Evolutionary conservation across 1,139 yeast genomes (phyloP).

Genomic region (Taiozyma sp.): DNA sequence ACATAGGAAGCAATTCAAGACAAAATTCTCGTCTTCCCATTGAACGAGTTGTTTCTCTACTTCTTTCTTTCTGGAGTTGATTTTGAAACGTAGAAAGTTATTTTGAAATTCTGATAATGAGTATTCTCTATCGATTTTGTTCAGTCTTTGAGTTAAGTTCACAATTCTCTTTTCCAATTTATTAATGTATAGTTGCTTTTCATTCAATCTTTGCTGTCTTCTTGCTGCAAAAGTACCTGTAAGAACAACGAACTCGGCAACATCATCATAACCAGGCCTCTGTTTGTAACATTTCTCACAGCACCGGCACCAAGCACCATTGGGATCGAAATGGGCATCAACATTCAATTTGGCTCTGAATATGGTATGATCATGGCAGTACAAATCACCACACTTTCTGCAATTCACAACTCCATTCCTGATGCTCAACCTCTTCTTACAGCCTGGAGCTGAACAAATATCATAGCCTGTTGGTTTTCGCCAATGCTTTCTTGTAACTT

Average conservation of each 20-base stretch:
- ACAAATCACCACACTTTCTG: slow-evolving; percentile 68
- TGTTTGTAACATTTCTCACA: slow-evolving; percentile 57
- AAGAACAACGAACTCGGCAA: slow-evolving; percentile 39
- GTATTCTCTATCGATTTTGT: slow-evolving; percentile 20
- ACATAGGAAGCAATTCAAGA: slow-evolving; percentile 63
- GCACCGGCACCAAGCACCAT: slow-evolving; percentile 67
- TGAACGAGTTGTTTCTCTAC: slow-evolving; percentile 52
- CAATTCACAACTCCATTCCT: slow-evolving; percentile 57
- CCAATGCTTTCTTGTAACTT: slow-evolving; percentile 61
- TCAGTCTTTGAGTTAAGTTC: slow-evolving; percentile 31
- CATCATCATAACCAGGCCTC: slow-evolving; percentile 51
- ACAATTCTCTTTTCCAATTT: slow-evolving; percentile 63
- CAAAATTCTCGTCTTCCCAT: slow-evolving; percentile 62
- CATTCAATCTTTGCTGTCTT: slow-evolving; percentile 37
- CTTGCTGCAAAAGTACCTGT: slow-evolving; percentile 38
- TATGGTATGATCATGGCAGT: slow-evolving; percentile 54
- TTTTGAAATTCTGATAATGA: slow-evolving; percentile 12
- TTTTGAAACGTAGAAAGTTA: slow-evolving; percentile 14
- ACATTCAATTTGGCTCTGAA: slow-evolving; percentile 43
- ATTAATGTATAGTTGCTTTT: slow-evolving; percentile 44
- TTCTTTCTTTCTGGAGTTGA: slow-evolving; percentile 25
- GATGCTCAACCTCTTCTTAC: slow-evolving; percentile 38
- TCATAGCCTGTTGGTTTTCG: slow-evolving; percentile 39
- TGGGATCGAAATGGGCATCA: slow-evolving; percentile 42
- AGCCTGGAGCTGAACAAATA: slow-evolving; percentile 34